Percentiles rank a stretch among this genome's conserved stretches.
Evolutionary conservation across 1,284 basidiomycete genomes (phyloP).

Genomic region (Sporisorium graminicola): DNA sequence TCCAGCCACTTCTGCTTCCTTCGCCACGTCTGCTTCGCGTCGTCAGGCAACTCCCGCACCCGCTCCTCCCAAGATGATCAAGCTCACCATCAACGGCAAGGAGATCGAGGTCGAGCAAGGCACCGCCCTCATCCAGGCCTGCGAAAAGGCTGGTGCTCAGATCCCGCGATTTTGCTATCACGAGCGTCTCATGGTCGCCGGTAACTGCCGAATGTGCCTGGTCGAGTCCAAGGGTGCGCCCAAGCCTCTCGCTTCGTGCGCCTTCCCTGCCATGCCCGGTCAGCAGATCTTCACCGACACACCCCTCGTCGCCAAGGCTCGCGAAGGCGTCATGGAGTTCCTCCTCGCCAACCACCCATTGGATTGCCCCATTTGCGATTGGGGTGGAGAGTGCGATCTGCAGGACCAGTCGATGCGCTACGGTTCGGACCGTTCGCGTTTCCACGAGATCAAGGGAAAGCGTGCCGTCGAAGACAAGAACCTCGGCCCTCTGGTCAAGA

Average conservation of each 20-base stretch:
- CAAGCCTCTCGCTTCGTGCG: slow-evolving; percentile 82
- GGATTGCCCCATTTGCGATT: slow-evolving; percentile 97
- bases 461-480: slow-evolving; percentile 99
- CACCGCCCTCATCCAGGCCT: slow-evolving; percentile 89
- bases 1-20: slow-evolving; percentile 33
- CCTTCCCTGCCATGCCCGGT: slow-evolving; percentile 98
- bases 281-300: slow-evolving; percentile 96
- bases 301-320: slow-evolving; percentile 92
- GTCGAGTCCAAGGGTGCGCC: slow-evolving; percentile 95
- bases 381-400: slow-evolving; percentile 87
- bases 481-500: slow-evolving; percentile 97
- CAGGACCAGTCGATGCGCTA: slow-evolving; percentile 99
- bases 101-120: slow-evolving; percentile 69
- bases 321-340: slow-evolving; percentile 96
- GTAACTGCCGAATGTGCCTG: slow-evolving; percentile 78
- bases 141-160: slow-evolving; percentile 72
- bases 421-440: slow-evolving; percentile 94
- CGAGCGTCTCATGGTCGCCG: slow-evolving; percentile 75
- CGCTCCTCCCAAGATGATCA: slow-evolving; percentile 68
- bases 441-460: slow-evolving; percentile 98
- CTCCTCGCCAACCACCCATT: slow-evolving; percentile 96
- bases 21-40: slow-evolving; percentile 55
- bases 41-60: slow-evolving; percentile 61
- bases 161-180: slow-evolving; percentile 86
- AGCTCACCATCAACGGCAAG: slow-evolving; percentile 68